A percentile compares a stretch with the other conserved stretches of the same genome.
These are phyloP conservation scores for Colletotrichum sp. DNA, from an alignment of 2,329 filamentous ascomycete genomes.

Conservation along the genomic window DNA sequence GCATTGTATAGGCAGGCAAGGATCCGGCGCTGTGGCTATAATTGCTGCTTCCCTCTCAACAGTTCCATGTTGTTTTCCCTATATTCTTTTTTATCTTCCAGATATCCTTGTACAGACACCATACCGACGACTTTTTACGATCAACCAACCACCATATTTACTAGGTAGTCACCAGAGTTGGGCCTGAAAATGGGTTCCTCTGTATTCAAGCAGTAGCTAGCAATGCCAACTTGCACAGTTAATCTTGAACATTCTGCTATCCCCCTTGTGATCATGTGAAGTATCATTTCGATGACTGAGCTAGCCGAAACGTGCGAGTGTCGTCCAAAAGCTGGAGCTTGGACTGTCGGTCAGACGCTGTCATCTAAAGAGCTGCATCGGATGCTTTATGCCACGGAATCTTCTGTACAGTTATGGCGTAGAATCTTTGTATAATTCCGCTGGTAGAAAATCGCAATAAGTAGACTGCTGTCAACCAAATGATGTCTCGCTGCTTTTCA, in stretches of 20 bases:
- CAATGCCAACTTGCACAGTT: conserved; percentile 6
- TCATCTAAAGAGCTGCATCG: neutral
- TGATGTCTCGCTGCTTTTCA: conserved; percentile 1
- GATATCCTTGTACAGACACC: conserved; percentile 13
- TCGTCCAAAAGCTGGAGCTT: neutral
- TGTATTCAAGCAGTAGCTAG: neutral
- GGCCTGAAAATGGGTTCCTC: neutral
- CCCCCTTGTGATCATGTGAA: neutral
- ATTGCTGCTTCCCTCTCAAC: neutral
- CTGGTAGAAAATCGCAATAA: neutral
- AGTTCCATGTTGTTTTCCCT: neutral
- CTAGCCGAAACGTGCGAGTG: neutral
- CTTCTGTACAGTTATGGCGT: neutral
- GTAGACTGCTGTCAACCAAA: neutral
- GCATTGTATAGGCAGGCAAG: neutral
- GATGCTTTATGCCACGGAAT: neutral
- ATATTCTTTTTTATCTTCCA: neutral
- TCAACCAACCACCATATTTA: neutral
- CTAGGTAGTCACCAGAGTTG: neutral
- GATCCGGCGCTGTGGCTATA: neutral
- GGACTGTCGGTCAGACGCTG: neutral
- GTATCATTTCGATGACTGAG: neutral
- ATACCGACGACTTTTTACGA: conserved; percentile 7
- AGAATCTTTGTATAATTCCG: neutral
- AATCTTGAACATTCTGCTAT: neutral